Evolutionary conservation across 352 stramenopile species (phyloP), one percentile per base, ranked within the genome.

Genomic region (Pythium rhizo-oryzae): DNA sequence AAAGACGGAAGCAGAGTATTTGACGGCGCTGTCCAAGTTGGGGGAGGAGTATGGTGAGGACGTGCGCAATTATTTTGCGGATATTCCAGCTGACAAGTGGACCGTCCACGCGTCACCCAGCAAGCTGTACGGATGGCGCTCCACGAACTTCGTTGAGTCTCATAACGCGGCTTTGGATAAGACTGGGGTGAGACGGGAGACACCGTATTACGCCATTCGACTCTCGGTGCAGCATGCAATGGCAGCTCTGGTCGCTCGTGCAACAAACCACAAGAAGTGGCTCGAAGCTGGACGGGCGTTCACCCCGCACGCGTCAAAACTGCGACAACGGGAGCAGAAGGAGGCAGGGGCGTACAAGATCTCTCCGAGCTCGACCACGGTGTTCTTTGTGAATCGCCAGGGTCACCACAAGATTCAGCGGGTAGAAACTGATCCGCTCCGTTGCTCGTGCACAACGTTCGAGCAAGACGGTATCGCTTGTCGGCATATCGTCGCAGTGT

Each of bases 121-220:
- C 4, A 59, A 44, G 30, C 23, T 59, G 28, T 59, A 59, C 19
- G 52, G 52, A 11, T 59, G 52, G 52, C 18, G 52, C 15, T 23
- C 28, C 4, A 59, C 52, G 1, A 59, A 59, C 43, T 46, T 59
- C n/a, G 52, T 59, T 8, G 52, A 59, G 52, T 59, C 52, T 4
- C 39, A 59, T 28, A 59, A 59, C 13, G 28, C 52, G 19, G 24
- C 21, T 41, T 37, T 59, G 7, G 52, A 59, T 28, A 43, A 46
- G 52, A 59, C 6, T 21, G 24, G 52, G 7, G 5, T 59, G 1
- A 12, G 52, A 12, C 52, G 52, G 19, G 28, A 59, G 15, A 44
- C 52, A 3, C 52, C 52, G 15, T 59, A 44, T 19, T 15, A 59
- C 8, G 28, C 52, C 52, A 46, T 59, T 16, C 8, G 43, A 24